Conservation (phyloP, 106 monocot species). For the Platanthera guangdongensis region DNA sequence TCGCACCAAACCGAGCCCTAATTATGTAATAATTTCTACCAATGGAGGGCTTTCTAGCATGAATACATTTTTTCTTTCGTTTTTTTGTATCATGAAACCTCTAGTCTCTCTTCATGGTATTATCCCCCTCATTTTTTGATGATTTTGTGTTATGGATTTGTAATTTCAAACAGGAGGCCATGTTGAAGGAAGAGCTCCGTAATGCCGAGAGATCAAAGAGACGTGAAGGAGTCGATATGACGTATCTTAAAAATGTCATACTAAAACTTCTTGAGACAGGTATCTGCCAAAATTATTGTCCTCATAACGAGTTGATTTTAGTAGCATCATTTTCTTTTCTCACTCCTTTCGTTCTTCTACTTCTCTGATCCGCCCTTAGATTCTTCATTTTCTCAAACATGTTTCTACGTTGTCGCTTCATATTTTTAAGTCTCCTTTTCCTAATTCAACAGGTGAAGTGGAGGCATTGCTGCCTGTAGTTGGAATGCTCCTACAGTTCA, state of each 20-base stretch:
- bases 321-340: too few relatives aligned
- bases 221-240: conserved; percentile 95
- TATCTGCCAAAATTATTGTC: conserved; percentile 12
- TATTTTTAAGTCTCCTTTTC: neutral
- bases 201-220: conserved; percentile 91
- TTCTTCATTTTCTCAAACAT: too few relatives aligned
- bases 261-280: conserved; percentile 97
- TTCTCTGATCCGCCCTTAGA: too few relatives aligned
- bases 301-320: neutral
- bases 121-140: neutral
- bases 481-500: conserved; percentile 79
- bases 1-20: too few relatives aligned
- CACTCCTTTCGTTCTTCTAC: too few relatives aligned
- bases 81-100: neutral
- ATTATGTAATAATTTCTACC: neutral
- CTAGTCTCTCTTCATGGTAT: neutral
- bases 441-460: conserved; percentile 61
- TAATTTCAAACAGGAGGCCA: conserved; percentile 49
- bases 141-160: neutral
- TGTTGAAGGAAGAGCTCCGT: conserved; percentile 83
- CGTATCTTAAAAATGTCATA: conserved; percentile 95
- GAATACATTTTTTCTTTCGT: neutral
- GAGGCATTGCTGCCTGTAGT: conserved; percentile 88
- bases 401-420: neutral
- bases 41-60: neutral